Evolutionary conservation across 2,329 filamentous ascomycete species (phyloP), one percentile per base, ranked within the genome.

Genomic region (Aspergillus costaricaensis): DNA sequence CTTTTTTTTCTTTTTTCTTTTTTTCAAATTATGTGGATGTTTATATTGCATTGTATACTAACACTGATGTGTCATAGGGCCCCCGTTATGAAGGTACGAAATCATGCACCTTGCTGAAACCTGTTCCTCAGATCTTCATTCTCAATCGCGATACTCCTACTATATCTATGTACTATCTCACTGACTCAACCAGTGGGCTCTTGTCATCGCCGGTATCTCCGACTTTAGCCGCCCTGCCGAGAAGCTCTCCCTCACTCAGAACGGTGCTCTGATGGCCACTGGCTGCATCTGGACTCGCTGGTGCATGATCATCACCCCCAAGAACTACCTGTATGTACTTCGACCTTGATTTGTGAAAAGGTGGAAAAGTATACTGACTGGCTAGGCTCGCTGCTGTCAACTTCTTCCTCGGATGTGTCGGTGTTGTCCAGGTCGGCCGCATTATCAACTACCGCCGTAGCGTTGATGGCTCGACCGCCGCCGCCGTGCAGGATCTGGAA

Each of bases 271-370:
- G 69, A 95, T 91, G 74, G 88, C 88, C 70, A 99, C 95, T 9
- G 95, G 95, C 68, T 80, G 90, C 67, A 99, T 99, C 85, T 99
- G 95, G 95, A 99, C 95, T 49, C 87, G 95, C 68, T 99, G 95
- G 95, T 99, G 95, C 84, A 85, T 98, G 75, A 90, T 99, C 78
- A 99, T 99, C 81, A 92, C 88, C 79, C 95, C 95, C 60, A 88
- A 88, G 80, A 99, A 99, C 84, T 81, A 92, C 73, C 89, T 97
- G 89, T 92, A 81, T 51, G 88, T 21, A 3, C 14, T 44, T 8
- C 21, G 6, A n/a, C 14, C 39, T 5, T 14, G 19, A 12, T 5
- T 49, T 23, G 9, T 17, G 12, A 49, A 9, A 15, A 12, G 4
- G 14, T 9, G 27, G 27, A 17, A 17, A 30, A 8, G 25, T 10